phyloP scores from a whole-genome alignment of 768 basidiomycete genomes.

The Fomitopsis pulvina region DNA sequence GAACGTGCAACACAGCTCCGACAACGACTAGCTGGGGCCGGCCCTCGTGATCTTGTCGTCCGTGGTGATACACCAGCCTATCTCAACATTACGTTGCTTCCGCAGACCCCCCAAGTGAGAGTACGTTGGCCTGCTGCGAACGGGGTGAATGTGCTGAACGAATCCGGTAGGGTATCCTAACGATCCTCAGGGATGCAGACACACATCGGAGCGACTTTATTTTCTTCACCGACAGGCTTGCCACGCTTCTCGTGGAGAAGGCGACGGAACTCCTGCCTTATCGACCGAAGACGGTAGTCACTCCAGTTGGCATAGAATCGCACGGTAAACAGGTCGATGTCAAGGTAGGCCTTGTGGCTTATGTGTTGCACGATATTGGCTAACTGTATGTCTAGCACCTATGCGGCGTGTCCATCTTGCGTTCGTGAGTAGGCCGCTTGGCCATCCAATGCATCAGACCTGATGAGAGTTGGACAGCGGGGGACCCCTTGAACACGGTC shows the following conservation, averaged over 20 bases:
- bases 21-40: slow-evolving; percentile 52
- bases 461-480: slow-evolving; percentile 43
- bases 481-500: slow-evolving; percentile 84
- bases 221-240: slow-evolving; percentile 84
- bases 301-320: slow-evolving; percentile 53
- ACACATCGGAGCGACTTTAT: slow-evolving; percentile 82
- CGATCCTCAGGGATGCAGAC: slow-evolving; percentile 69
- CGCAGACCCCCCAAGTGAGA: slow-evolving; percentile 74
- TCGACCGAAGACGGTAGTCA: slow-evolving; percentile 48
- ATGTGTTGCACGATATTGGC: neutral
- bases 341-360: slow-evolving; percentile 33
- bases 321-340: slow-evolving; percentile 59
- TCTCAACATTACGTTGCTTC: slow-evolving; percentile 56
- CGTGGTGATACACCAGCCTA: slow-evolving; percentile 31
- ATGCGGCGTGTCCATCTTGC: slow-evolving; percentile 85
- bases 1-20: slow-evolving; percentile 73
- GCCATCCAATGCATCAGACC: neutral
- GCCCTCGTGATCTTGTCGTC: slow-evolving; percentile 16
- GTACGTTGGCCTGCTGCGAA: slow-evolving; percentile 31
- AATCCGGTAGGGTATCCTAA: slow-evolving; percentile 74
- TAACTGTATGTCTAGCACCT: slow-evolving; percentile 42
- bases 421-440: slow-evolving; percentile 68
- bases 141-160: neutral
- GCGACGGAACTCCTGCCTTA: slow-evolving; percentile 83
- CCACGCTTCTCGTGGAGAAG: slow-evolving; percentile 79